Conservation (phyloP, 768 basidiomycete genomes). For the Asterophora lycoperdoides region DNA sequence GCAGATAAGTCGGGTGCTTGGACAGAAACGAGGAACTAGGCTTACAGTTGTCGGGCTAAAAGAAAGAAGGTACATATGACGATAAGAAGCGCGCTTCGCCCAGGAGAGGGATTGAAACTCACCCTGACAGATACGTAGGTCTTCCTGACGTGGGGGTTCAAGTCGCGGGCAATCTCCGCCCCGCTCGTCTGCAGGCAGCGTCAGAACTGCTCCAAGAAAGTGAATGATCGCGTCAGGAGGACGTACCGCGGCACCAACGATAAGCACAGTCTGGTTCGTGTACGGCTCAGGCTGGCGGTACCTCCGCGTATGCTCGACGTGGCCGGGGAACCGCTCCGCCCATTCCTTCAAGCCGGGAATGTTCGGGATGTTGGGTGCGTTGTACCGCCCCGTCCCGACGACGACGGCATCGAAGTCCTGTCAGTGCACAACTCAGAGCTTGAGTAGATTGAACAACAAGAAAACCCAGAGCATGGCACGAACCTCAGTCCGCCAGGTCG, state of each 20-base stretch:
- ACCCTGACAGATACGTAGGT: not conserved
- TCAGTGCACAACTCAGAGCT: not conserved
- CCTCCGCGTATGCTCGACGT: slow-evolving; percentile 36
- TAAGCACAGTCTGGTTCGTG: slow-evolving; percentile 34
- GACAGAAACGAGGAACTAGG: not conserved
- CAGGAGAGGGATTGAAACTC: too few relatives aligned
- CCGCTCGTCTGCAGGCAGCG: slow-evolving; percentile 26
- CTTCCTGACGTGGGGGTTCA: slow-evolving; percentile 22
- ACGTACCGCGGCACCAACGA: slow-evolving; percentile 39
- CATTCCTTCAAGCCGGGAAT: slow-evolving; percentile 33
- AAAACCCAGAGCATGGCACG: not conserved
- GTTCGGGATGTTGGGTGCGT: slow-evolving; percentile 29
- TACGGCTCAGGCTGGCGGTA: slow-evolving; percentile 37
- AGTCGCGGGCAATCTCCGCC: slow-evolving; percentile 31
- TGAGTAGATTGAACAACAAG: not conserved
- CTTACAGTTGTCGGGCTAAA: slow-evolving; percentile 4
- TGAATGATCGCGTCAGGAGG: not conserved
- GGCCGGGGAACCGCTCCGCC: slow-evolving; percentile 30
- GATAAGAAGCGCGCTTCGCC: too few relatives aligned
- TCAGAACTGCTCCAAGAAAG: not conserved
- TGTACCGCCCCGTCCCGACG: slow-evolving; percentile 31
- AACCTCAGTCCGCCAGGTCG: slow-evolving; percentile 9
- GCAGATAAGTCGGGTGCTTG: not conserved
- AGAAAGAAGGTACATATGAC: not conserved
- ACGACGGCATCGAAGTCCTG: slow-evolving; percentile 35